phyloP scores from a whole-genome alignment of 164 flowering plant genomes.

The Warburgia ugandensis region DNA sequence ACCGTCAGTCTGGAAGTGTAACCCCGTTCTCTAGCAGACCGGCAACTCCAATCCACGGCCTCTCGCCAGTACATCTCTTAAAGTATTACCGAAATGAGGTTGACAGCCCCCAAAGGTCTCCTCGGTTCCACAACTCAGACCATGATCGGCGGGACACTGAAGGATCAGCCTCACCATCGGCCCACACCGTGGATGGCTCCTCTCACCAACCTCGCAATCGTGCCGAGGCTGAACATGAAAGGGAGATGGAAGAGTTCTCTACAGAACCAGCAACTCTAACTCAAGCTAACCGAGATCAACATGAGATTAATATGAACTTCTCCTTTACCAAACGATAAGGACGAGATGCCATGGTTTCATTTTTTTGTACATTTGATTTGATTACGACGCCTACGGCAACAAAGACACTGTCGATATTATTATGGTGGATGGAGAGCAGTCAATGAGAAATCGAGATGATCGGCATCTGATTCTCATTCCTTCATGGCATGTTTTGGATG shows the following conservation, averaged over 20 bases:
- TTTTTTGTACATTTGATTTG: too few species aligned
- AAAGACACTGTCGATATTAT: too few species aligned
- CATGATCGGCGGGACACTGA: conserved; percentile 31
- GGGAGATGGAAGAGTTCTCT: conserved; percentile 11
- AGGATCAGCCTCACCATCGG: conserved; percentile 29
- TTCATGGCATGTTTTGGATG: too few species aligned
- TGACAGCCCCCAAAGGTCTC: conserved; percentile 41
- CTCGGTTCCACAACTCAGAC: conserved; percentile 25
- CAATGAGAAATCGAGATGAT: too few species aligned
- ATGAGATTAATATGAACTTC: conserved; percentile 23
- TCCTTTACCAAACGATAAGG: conserved; percentile 21
- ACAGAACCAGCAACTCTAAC: conserved; percentile 13
- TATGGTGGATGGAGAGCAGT: too few species aligned
- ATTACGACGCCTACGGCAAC: too few species aligned
- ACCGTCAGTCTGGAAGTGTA: conserved; percentile 15
- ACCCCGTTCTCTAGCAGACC: conserved; percentile 57
- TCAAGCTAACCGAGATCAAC: conserved; percentile 10
- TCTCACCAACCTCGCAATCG: conserved; percentile 10
- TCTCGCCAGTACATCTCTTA: conserved; percentile 56
- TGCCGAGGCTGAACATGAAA: conserved; percentile 6
- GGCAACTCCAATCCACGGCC: conserved; percentile 34
- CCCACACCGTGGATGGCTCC: conserved; percentile 21
- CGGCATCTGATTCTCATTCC: too few species aligned
- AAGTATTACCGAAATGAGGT: conserved; percentile 26
- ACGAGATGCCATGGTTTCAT: too few species aligned